These are phyloP conservation scores for Abortiporus biennis DNA, from an alignment of 1,284 basidiomycete genomes.

Conservation along the genomic window DNA sequence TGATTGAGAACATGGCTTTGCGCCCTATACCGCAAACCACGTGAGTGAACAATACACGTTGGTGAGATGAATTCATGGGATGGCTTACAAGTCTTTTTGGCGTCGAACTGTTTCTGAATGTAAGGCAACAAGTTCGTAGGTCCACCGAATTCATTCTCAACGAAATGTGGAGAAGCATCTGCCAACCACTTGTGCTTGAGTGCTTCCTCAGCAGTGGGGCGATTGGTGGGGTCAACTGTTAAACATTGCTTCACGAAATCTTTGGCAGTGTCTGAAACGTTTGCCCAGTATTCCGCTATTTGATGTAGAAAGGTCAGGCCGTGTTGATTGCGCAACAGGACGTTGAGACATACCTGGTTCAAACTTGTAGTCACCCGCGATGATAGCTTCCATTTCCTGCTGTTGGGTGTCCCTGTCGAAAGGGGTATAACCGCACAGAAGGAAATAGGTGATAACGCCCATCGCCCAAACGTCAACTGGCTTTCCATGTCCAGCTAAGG, in stretches of 20 bases:
- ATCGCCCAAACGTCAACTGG: slow-evolving; percentile 98
- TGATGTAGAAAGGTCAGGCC: slow-evolving; percentile 6
- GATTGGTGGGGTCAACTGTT: slow-evolving; percentile 72
- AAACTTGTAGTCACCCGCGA: slow-evolving; percentile 87
- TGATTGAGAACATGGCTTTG: slow-evolving; percentile 81
- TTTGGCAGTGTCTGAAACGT: slow-evolving; percentile 76
- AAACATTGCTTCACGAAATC: slow-evolving; percentile 80
- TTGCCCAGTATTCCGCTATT: slow-evolving; percentile 76
- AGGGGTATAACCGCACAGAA: slow-evolving; percentile 89
- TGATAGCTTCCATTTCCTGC: slow-evolving; percentile 90
- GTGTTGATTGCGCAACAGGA: slow-evolving; percentile 4
- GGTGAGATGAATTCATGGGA: too few relatives aligned
- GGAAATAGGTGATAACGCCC: slow-evolving; percentile 94
- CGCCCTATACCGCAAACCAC: slow-evolving; percentile 49
- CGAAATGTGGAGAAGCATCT: slow-evolving; percentile 61
- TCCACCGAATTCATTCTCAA: slow-evolving; percentile 57
- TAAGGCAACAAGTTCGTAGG: slow-evolving; percentile 83
- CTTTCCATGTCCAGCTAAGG: slow-evolving; percentile 85
- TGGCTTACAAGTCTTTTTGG: slow-evolving; percentile 80
- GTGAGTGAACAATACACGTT: too few relatives aligned
- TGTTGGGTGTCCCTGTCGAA: slow-evolving; percentile 89
- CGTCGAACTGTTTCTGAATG: slow-evolving; percentile 86
- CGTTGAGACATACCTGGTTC: slow-evolving; percentile 52
- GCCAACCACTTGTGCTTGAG: slow-evolving; percentile 81
- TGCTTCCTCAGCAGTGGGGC: slow-evolving; percentile 73